Evolutionary conservation across 768 basidiomycete species (phyloP), one percentile per base, ranked within the genome.

Genomic region (Chalciporus chontae): DNA sequence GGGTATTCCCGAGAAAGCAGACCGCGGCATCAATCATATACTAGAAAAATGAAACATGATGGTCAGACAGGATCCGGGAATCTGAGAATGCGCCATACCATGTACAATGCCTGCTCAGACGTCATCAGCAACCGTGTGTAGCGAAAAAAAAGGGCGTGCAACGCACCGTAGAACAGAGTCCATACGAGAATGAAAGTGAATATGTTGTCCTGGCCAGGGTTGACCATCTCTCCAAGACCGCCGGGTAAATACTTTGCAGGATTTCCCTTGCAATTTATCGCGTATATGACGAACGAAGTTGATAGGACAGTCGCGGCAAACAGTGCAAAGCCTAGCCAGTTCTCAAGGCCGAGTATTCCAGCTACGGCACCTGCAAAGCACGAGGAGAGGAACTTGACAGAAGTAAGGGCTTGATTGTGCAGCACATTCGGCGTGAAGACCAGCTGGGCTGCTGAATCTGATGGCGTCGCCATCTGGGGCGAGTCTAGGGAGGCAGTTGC

Each of bases 111-210:
- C 78, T 65, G 40, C 7, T 70, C 27, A 42, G 40, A 29, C 18
- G 15, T n/a, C 23, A 48, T 53, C 48, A 45, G 41, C 42, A 50
- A 43, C 32, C 3, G 8, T 15, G 18, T 41, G 41, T 21, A 36
- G 18, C 5, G 38, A 40, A 37, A 50, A 29, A 54, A 24, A 43
- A 43, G 46, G 37, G 26, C 24, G 11, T 18, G 27, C 19, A 13
- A 70, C 87, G 51, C 59, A 91, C 90, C 94, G 66, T 90, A 95
- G 66, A 94, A 89, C 48, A 95, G 72, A 31, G 94, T 97, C 94
- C 94, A 97, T 18, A 88, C 85, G 24, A 96, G 79, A 50, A 97
- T 79, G 61, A 94, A 97, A 3, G 91, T 90, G 61, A 92, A 90
- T 15, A 85, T 72, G 56, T 92, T 94, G 68, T 96, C 94, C 69